Evolutionary conservation across 78 protist species (phyloP).

Genomic region (Emiliania huxleyi): DNA sequence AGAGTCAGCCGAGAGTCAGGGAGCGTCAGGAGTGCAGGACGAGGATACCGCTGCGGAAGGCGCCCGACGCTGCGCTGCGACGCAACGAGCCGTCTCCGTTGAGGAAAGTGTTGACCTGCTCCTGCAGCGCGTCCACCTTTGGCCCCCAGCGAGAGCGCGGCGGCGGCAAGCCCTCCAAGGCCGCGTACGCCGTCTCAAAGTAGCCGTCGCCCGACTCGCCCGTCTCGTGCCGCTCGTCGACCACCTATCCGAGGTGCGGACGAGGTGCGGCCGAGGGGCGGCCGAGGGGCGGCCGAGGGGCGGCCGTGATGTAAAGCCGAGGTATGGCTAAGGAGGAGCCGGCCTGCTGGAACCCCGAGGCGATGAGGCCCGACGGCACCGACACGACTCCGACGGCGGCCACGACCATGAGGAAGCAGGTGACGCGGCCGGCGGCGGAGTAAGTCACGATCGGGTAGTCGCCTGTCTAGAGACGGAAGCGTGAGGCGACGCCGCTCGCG

Average conservation of each 20-base stretch:
- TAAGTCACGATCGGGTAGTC: slow-evolving; percentile 2
- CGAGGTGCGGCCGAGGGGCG: no score
- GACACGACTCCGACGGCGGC: background rate
- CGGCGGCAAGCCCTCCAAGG: background rate
- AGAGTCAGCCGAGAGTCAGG: no score
- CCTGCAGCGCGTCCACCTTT: background rate
- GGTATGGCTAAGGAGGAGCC: no score
- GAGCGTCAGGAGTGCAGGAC: no score
- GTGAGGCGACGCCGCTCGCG: no score
- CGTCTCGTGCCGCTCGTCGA: no score
- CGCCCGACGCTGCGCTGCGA: background rate
- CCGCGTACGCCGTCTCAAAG: background rate
- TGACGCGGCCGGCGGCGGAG: background rate
- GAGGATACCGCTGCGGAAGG: no score
- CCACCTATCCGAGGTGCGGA: no score
- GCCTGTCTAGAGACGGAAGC: no score
- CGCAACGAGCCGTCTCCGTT: background rate
- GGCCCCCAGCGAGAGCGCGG: background rate
- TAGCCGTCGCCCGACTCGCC: no score
- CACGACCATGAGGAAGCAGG: background rate
- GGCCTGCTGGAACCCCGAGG: background rate
- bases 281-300: no score
- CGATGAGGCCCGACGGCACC: background rate
- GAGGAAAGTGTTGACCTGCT: background rate
- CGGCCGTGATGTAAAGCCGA: no score